Conservation (phyloP, 306 rosid genomes). For the Trichosanthes truncata region DNA sequence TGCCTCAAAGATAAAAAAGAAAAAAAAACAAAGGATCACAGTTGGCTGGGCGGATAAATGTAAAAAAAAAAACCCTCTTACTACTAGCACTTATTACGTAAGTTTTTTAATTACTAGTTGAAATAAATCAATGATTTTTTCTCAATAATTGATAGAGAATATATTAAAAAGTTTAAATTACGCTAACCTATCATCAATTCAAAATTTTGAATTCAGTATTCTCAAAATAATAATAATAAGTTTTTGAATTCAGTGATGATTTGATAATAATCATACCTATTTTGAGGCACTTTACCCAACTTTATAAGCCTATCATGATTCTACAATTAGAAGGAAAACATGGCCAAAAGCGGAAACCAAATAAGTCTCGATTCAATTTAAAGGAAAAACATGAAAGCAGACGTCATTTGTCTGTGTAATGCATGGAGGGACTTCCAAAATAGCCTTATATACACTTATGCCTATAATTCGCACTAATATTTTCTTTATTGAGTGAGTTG, state of each 20-base stretch:
- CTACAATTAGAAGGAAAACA: neutral
- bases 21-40: neutral
- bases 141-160: neutral
- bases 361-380: neutral
- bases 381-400: neutral
- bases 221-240: no score
- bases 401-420: neutral
- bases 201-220: no score
- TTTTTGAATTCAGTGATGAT: neutral
- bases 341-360: neutral
- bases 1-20: no score
- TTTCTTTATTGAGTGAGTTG: neutral
- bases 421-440: neutral
- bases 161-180: neutral
- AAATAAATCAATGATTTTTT: neutral
- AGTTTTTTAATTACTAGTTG: neutral
- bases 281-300: neutral
- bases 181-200: neutral
- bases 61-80: neutral
- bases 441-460: neutral
- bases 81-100: neutral
- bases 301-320: neutral
- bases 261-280: neutral
- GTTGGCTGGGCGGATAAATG: neutral
- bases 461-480: neutral